A percentile compares a stretch with the other conserved stretches of the same genome.
Conservation (phyloP, 2,329 filamentous ascomycete species). For the Alternaria brassicae region DNA sequence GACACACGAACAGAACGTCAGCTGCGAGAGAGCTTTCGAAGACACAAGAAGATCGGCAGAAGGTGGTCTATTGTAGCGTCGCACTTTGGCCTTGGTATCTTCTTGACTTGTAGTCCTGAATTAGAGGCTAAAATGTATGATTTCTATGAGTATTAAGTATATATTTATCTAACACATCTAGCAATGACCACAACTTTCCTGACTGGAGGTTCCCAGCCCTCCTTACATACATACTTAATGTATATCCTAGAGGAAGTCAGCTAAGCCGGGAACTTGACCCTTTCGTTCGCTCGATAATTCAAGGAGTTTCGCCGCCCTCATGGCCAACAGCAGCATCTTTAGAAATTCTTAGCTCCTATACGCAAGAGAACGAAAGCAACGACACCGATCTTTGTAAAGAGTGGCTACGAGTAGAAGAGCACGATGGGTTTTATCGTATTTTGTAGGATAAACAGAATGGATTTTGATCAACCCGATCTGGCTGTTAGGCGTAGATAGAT, state of each 20-base stretch:
- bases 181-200: conserved; percentile 7
- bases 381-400: conserved; percentile 2
- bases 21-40: conserved; percentile 6
- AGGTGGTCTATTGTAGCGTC: conserved; percentile 11
- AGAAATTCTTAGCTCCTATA: conserved; percentile 1
- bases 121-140: conserved; percentile 8
- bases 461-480: conserved; percentile 2
- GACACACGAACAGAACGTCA: conserved; percentile 2
- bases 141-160: conserved; percentile 2
- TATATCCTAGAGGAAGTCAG: conserved; percentile 6
- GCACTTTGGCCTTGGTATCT: conserved; percentile 5
- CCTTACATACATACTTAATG: conserved; percentile 1
- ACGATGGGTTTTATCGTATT: conserved; percentile 7
- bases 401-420: conserved; percentile 6
- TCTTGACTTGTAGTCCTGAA: conserved; percentile 5
- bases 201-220: conserved; percentile 2
- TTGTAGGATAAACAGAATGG: background rate
- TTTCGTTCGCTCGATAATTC: conserved; percentile 1
- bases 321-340: conserved; percentile 6
- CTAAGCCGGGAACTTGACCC: conserved; percentile 3
- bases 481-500: conserved; percentile 5
- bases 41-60: conserved; percentile 4
- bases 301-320: conserved; percentile 8
- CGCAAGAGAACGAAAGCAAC: conserved; percentile 1
- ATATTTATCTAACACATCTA: conserved; percentile 10